A percentile compares a stretch with the other conserved stretches of the same genome.
phyloP scores from a whole-genome alignment of 108 stramenopile species.

The Nitzschia palea region DNA sequence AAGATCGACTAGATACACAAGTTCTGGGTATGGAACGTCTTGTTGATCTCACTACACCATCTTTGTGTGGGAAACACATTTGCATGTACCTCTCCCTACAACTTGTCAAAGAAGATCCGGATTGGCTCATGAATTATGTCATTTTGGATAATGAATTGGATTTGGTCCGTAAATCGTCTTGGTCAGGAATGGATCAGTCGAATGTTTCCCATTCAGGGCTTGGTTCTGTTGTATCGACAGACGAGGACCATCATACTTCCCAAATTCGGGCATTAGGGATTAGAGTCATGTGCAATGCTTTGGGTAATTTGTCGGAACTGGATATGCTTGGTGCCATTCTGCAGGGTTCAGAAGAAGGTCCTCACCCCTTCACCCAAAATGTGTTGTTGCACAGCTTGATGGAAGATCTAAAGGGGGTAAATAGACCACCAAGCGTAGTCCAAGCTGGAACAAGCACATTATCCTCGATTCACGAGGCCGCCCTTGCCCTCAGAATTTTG shows the following conservation, averaged over 20 bases:
- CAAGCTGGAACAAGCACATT: conserved; percentile 20
- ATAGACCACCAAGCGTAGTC: conserved; percentile 38
- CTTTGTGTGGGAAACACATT: conserved; percentile 26
- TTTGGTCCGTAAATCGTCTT: not conserved
- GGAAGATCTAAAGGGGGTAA: conserved; percentile 41
- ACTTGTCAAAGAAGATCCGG: conserved; percentile 12
- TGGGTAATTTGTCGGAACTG: conserved; percentile 18
- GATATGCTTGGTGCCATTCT: conserved; percentile 1
- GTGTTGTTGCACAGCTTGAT: conserved; percentile 29
- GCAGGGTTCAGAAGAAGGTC: conserved; percentile 10
- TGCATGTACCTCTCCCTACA: conserved; percentile 19
- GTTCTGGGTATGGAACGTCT: conserved; percentile 64
- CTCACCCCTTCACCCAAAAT: conserved; percentile 12
- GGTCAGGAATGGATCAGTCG: not conserved
- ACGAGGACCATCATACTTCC: conserved; percentile 39
- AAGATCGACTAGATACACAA: conserved; percentile 62
- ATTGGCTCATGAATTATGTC: not conserved
- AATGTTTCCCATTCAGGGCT: conserved; percentile 4
- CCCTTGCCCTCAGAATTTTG: conserved; percentile 42
- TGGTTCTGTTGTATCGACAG: not conserved
- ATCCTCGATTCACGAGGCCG: conserved; percentile 48
- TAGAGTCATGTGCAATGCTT: conserved; percentile 44
- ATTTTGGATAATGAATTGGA: not conserved
- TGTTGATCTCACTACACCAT: conserved; percentile 54
- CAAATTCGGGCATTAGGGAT: conserved; percentile 35